Percentiles rank a stretch among this genome's conserved stretches.
Conservation (phyloP, 106 monocot genomes). For the Platanthera guangdongensis region DNA sequence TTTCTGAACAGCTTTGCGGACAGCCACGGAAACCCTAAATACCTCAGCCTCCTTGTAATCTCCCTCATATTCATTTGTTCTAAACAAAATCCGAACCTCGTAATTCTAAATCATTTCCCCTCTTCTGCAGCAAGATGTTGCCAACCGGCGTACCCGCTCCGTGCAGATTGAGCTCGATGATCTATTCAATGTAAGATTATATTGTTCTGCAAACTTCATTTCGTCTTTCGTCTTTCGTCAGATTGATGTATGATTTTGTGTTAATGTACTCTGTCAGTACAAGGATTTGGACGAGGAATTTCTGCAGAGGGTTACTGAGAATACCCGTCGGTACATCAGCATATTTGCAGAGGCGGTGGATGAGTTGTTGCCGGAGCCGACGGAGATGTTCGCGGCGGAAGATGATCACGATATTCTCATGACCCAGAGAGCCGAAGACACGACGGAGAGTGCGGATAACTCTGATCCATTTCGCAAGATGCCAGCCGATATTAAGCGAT, state of each 20-base stretch:
- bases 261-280: conserved; percentile 30
- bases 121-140: conserved; percentile 79
- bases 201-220: background rate
- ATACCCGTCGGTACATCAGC: conserved; percentile 67
- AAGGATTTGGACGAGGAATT: conserved; percentile 92
- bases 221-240: background rate
- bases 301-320: conserved; percentile 73
- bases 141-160: conserved; percentile 69
- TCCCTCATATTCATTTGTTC: background rate
- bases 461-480: conserved; percentile 71
- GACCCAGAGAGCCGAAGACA: conserved; percentile 87
- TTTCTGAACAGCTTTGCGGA: conserved; percentile 80
- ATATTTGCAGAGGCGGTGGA: conserved; percentile 81
- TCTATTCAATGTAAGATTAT: conserved; percentile 59
- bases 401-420: conserved; percentile 91
- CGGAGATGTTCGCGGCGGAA: conserved; percentile 59
- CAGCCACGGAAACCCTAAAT: conserved; percentile 69
- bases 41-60: conserved; percentile 72
- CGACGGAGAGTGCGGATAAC: conserved; percentile 44
- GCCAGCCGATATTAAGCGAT: conserved; percentile 91
- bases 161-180: conserved; percentile 96
- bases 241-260: background rate
- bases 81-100: background rate
- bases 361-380: conserved; percentile 85
- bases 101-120: background rate